Base-by-base conservation (phyloP, 805 yeast species). In the Phaffomyces opuntiae region DNA sequence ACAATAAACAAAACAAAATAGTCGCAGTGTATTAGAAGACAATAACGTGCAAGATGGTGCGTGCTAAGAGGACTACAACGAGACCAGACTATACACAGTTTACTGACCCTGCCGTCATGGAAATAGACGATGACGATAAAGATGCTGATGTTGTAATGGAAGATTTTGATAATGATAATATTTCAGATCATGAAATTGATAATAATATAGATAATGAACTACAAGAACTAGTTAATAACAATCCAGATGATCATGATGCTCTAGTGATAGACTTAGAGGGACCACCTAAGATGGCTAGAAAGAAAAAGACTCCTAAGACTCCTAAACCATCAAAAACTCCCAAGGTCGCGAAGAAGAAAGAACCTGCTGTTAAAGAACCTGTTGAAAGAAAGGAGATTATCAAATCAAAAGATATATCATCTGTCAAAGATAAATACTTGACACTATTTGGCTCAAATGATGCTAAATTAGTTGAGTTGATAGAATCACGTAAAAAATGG, bases 381-480 rank as follows among this genome's bases (percentile, higher is more conserved):
- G 7, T 26, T 26, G 52, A 17, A n/a, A 42, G 44, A 32, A 47
- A 50, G 29, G 49, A 48, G 12, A 36, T 34, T 32, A 25, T 40
- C 25, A 41, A 37, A 38, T 26, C 21, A 32, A 65, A 60, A 41
- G 65, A 63, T 36, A 41, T 65, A 13, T 65, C 71, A 4, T 61
- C 70, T 7, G 58, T 74, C 13, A 68, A 67, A 40, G 79, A 73
- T 33, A 67, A 73, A 40, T 52, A 72, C 36, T 59, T 56, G 33
- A 60, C 72, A 37, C 54, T 74, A 42, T 80, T 71, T 56, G 90
- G 90, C 0, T 55, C 63, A 26, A 72, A 78, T 51, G 69, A 67
- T 34, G 59, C 59, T 1, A 69, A 69, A 43, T 66, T 77, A 37
- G 60, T 73, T 11, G 59, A 61, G 16, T 61, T 77, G 3, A 61